Conservation (phyloP, 2,329 filamentous ascomycete genomes). For the Fusarium phyllophilum region DNA sequence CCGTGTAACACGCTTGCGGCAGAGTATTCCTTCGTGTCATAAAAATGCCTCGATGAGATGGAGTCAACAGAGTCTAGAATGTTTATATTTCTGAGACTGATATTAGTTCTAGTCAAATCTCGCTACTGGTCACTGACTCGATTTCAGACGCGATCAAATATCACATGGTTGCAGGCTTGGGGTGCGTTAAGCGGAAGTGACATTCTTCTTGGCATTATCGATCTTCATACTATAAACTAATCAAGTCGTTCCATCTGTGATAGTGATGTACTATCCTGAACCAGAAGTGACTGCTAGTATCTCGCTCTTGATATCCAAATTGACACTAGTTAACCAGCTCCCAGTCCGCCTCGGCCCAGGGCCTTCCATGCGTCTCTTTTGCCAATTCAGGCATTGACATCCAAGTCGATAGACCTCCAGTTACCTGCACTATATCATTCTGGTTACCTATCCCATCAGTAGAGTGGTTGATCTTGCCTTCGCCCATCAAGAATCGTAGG, state of each 20-base stretch:
- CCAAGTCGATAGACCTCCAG: not conserved
- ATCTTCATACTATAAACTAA: not conserved
- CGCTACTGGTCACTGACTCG: not conserved
- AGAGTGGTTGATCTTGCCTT: not conserved
- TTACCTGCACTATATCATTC: not conserved
- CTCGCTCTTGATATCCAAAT: not conserved
- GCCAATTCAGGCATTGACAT: not conserved
- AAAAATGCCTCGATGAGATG: not conserved
- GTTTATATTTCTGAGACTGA: not conserved
- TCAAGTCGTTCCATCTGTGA: not conserved
- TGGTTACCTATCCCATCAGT: not conserved
- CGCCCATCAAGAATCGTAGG: not conserved
- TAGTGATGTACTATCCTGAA: fast-evolving
- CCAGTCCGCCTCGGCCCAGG: not conserved
- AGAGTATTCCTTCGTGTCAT: not conserved
- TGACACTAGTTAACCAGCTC: not conserved
- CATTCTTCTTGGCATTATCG: not conserved
- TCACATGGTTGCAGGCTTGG: not conserved
- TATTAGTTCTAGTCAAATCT: too few species aligned
- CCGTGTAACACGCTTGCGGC: not conserved
- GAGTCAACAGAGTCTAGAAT: not conserved
- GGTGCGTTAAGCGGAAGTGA: not conserved
- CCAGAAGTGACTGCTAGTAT: fast-evolving
- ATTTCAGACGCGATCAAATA: not conserved
- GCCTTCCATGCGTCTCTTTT: not conserved